Evolutionary conservation across 208 protist genomes (phyloP), one percentile per base, ranked within the genome.

Genomic region (Novymonas esmeraldas): DNA sequence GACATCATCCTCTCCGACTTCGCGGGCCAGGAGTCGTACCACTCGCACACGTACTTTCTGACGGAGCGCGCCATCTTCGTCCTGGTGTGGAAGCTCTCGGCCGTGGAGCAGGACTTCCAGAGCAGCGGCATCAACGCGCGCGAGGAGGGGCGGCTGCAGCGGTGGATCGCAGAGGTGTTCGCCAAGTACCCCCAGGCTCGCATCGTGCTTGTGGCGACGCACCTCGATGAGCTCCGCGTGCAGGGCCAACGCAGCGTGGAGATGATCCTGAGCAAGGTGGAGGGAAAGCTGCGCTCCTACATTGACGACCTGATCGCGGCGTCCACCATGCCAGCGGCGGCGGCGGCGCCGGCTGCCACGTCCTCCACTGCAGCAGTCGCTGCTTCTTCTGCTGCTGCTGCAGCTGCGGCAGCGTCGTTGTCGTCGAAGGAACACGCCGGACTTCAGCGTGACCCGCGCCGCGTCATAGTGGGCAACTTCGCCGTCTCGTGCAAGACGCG

Each of bases 11-110:
- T 97, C 29, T 86, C 84, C 16, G 92, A 97, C 76, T 95, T 95
- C 77, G 83, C 92, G 3, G 92, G 92, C 1, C 92, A 97, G 65
- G 88, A 94, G 69, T 54, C 78, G 29, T 95, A 97, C 78, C 87
- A 95, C 78, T 90, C 87, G 2, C 85, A 97, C 69, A 92, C 79
- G 18, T 85, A 79, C 41, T 97, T 97, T 48, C 81, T 97, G 28
- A 94, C 90, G 3, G 72, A 87, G 63, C 87, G 88, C 52, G 86
- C 88, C 56, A 84, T 97, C 51, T 95, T 95, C 78, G 71, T 78
- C 28, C 76, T 97, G 24, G 90, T 97, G 41, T 97, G 93, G 90
- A 95, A 95, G 68, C 81, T 97, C 22, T 97, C 87, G 16, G 84
- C 81, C 34, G 77, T 95, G 36, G 89, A 95, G 73, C 87, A 94